Evolutionary conservation across 2,329 filamentous ascomycete species (phyloP).

Genomic region (Fusarium globosum): DNA sequence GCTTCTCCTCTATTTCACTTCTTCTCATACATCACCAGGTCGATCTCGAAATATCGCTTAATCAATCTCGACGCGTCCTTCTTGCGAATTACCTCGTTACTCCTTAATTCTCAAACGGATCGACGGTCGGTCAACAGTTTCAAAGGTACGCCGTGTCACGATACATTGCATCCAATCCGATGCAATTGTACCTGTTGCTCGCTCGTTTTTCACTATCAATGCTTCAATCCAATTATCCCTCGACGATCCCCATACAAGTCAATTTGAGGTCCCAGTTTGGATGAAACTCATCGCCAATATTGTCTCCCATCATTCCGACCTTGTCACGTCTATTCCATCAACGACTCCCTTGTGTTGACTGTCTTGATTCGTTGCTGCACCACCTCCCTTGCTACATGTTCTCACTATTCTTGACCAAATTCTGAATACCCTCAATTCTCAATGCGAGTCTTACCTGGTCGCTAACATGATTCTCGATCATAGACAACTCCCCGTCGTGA

Average conservation of each 20-base stretch:
- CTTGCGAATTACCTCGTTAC: conserved; percentile 18
- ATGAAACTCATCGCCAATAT: conserved; percentile 22
- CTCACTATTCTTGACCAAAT: conserved; percentile 3
- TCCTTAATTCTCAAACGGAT: conserved; percentile 7
- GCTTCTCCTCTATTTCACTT: conserved; percentile 13
- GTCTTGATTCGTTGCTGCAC: conserved; percentile 11
- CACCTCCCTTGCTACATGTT: conserved; percentile 18
- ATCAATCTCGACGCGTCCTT: conserved; percentile 21
- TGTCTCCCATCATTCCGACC: conserved; percentile 29
- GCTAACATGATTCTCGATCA: conserved; percentile 51
- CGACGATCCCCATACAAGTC: conserved; percentile 10
- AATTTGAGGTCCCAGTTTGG: conserved; percentile 4
- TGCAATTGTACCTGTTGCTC: conserved; percentile 9
- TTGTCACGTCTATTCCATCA: conserved; percentile 11
- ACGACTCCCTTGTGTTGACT: conserved; percentile 26
- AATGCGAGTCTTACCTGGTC: conserved; percentile 20
- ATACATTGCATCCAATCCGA: conserved; percentile 19
- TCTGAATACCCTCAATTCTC: conserved; percentile 4
- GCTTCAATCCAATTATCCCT: conserved; percentile 12
- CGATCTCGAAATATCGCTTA: conserved; percentile 24
- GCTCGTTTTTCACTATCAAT: conserved; percentile 13
- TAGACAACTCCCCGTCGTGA: conserved; percentile 44
- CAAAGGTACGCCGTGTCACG: conserved; percentile 39
- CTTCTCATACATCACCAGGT: conserved; percentile 31
- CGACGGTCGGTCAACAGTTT: conserved; percentile 15